Evolutionary conservation across 2,329 filamentous ascomycete genomes (phyloP).

Genomic region (Pezicula neosporulosa): DNA sequence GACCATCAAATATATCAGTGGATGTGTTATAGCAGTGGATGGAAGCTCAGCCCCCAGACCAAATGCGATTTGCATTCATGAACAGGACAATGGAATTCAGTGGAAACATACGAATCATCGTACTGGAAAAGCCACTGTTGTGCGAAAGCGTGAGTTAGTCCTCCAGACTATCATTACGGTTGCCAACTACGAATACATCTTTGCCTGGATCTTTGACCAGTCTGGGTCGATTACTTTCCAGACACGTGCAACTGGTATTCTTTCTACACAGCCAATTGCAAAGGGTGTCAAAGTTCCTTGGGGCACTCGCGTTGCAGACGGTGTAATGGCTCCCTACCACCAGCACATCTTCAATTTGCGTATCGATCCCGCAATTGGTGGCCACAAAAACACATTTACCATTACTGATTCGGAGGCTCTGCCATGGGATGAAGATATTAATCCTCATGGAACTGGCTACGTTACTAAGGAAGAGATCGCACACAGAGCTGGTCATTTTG

Average conservation of each 20-base stretch:
- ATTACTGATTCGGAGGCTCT: slow-evolving; percentile 51
- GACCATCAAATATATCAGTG: slow-evolving; percentile 62
- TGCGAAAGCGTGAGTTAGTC: slow-evolving; percentile 58
- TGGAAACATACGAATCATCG: slow-evolving; percentile 72
- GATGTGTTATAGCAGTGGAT: slow-evolving; percentile 46
- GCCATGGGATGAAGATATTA: slow-evolving; percentile 38
- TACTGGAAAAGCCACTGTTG: slow-evolving; percentile 58
- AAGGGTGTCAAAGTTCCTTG: slow-evolving; percentile 46
- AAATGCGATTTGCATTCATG: slow-evolving; percentile 66
- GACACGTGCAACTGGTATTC: slow-evolving; percentile 62
- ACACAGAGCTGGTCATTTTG: slow-evolving; percentile 35
- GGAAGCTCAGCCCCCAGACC: slow-evolving; percentile 50
- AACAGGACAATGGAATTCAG: slow-evolving; percentile 65
- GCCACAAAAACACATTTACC: slow-evolving; percentile 48
- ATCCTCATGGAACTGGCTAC: slow-evolving; percentile 52
- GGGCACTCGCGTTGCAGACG: slow-evolving; percentile 59
- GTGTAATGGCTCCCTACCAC: slow-evolving; percentile 56
- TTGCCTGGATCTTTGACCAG: slow-evolving; percentile 62
- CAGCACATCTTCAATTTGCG: slow-evolving; percentile 55
- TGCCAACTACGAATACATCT: slow-evolving; percentile 69
- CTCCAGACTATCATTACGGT: slow-evolving; percentile 67
- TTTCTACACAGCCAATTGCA: slow-evolving; percentile 51
- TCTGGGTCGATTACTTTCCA: slow-evolving; percentile 59
- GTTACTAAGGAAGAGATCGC: slow-evolving; percentile 40
- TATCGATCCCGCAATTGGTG: slow-evolving; percentile 55